Evolutionary conservation across 768 basidiomycete species (phyloP), one percentile per base, ranked within the genome.

Genomic region (Lentinus tigrinus): DNA sequence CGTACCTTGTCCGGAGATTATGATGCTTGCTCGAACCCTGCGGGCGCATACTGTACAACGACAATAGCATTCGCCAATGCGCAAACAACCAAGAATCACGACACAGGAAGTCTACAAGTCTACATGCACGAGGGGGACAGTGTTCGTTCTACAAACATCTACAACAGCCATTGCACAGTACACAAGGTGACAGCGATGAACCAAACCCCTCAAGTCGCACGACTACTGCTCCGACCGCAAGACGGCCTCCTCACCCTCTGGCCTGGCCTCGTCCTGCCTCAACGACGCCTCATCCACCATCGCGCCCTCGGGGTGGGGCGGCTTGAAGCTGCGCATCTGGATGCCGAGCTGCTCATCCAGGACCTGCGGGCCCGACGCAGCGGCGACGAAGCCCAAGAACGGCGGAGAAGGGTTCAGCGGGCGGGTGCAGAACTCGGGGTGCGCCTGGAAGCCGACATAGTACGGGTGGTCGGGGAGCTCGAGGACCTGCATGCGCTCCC

Each of bases 351-450:
- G 92, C 67, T 89, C 88, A 31, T 83, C 75, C 4, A 98, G 80
- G 0, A 85, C 80, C 11, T 65, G 52, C 17, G 43, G 14, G 0
- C 82, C 80, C 42, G 78, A 79, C 0, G 97, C 77, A 1, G 97
- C 94, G 4, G 96, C 86, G 47, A 99, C 82, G 71, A 99, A 89
- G 14, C 97, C 97, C 52, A 99, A 87, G 85, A 98, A 98, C 0
- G 95, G 89, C 0, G 97, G 97, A 0, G 94, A 97, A 1, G 97
- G 97, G 75, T 99, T 98, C 42, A 99, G 78, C 2, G 97, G 97
- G 27, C 97, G 87, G 23, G 97, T 95, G 78, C 96, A 98, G 77
- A 99, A 95, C 73, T 99, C 97, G 0, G 97, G 97, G 68, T 99
- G 97, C 1, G 97, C 93, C 76, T 99, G 97, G 43, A 99, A 79